Evolutionary conservation across 306 rosid genomes (phyloP), one percentile per base, ranked within the genome.

Genomic region (Malus sieversii): DNA sequence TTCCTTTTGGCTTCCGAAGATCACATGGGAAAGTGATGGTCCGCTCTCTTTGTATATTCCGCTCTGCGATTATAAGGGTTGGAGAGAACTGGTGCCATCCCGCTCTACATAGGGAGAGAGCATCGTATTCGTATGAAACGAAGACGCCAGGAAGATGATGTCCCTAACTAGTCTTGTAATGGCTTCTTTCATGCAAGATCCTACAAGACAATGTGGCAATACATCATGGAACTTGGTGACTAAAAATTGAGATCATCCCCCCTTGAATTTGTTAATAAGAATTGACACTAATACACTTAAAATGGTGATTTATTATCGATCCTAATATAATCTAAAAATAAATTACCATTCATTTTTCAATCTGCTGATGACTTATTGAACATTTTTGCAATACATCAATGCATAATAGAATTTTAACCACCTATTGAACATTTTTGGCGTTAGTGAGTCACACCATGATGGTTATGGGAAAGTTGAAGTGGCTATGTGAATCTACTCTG

Each of bases 11-110:
- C 57, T 70, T 76, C 70, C 67, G 14, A 78, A 62, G 45, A 15
- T 68, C 92, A 75, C 86, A 79, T 82, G 85, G 83, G 71, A 74
- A 70, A 77, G 78, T 4, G 78, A 62, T 87, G 87, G 87, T 57
- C 79, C 74, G 72, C 79, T 71, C 75, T 19, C 16, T 64, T 87
- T 81, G 76, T 53, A 86, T 89, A 40, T 75, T 79, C 73, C 62
- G 42, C 60, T 55, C 61, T 65, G 65, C 70, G 75, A 79, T 71
- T 60, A 76, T 79, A 66, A 84, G 46, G 79, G 88, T 88, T 87
- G 92, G 89, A 85, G 90, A 86, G 66, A 83, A 73, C 90, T 86
- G 84, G 74, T 71, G 75, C 77, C 62, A 82, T 57, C 62, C 3
- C 3, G 3, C 19, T 4, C 53, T 5, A 14, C 19, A 48, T 15